Conservation (phyloP, 768 basidiomycete species). For the Dioszegia aurantiaca region DNA sequence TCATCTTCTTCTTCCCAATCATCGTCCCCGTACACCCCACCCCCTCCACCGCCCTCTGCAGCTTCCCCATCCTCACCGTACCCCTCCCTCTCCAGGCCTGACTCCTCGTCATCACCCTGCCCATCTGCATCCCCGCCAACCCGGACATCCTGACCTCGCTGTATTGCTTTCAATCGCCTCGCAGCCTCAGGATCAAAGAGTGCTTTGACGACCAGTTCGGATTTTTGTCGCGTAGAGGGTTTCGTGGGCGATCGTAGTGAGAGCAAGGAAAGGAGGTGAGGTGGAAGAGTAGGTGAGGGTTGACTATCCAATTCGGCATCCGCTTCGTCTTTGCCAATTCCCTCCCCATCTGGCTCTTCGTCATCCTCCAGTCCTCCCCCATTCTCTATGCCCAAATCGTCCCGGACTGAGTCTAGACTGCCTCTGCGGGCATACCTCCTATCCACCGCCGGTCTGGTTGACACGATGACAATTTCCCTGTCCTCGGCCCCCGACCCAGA, state of each 20-base stretch:
- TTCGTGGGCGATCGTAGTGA: slow-evolving; percentile 26
- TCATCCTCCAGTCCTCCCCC: slow-evolving; percentile 6
- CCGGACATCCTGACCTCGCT: slow-evolving; percentile 35
- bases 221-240: not conserved
- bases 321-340: not conserved
- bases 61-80: slow-evolving; percentile 7
- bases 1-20: slow-evolving; percentile 47
- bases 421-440: not conserved
- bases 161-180: slow-evolving; percentile 19
- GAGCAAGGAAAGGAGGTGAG: slow-evolving; percentile 23
- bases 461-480: slow-evolving; percentile 29
- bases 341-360: slow-evolving; percentile 8
- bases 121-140: slow-evolving; percentile 10
- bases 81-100: slow-evolving; percentile 5
- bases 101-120: slow-evolving; percentile 21
- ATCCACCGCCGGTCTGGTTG: slow-evolving; percentile 14
- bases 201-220: slow-evolving; percentile 31
- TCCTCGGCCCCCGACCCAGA: slow-evolving; percentile 20
- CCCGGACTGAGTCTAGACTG: not conserved
- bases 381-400: not conserved
- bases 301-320: not conserved
- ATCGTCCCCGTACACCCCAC: slow-evolving; percentile 26
- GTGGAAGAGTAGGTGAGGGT: slow-evolving; percentile 9
- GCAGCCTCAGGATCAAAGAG: slow-evolving; percentile 32
- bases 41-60: slow-evolving; percentile 15